Evolutionary conservation across 306 rosid genomes (phyloP).

Genomic region (Vigna unguiculata): DNA sequence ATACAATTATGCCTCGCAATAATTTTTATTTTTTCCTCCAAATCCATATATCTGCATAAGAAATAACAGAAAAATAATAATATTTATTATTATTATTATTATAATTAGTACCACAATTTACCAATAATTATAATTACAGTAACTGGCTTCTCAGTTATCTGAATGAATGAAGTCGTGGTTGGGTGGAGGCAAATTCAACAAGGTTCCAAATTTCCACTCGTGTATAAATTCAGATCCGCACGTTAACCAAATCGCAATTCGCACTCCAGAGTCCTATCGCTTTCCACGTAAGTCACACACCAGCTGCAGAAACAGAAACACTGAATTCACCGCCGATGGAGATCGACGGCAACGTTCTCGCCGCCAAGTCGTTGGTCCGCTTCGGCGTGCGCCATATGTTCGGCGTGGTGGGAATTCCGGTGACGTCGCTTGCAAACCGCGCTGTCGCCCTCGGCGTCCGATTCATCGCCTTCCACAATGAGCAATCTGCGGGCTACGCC

Average conservation of each 20-base stretch:
- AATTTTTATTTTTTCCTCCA: neutral
- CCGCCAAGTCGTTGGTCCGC: conserved; percentile 67
- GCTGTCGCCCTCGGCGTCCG: conserved; percentile 85
- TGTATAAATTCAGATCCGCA: neutral
- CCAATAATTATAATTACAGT: no score
- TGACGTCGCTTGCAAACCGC: conserved; percentile 86
- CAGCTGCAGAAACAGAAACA: neutral
- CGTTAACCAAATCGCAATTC: neutral
- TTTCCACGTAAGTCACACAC: neutral
- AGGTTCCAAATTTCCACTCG: neutral
- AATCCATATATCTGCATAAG: neutral
- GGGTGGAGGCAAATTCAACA: neutral
- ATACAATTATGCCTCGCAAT: neutral
- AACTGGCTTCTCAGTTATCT: neutral
- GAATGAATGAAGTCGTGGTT: neutral
- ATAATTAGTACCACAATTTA: no score
- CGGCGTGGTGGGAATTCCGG: conserved; percentile 98
- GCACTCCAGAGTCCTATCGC: neutral
- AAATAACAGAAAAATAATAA: neutral
- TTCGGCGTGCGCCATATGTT: conserved; percentile 85
- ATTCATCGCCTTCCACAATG: conserved; percentile 90
- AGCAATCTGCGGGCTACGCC: conserved; percentile 96
- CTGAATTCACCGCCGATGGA: conserved; percentile 3
- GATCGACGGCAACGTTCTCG: conserved; percentile 77
- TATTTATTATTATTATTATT: neutral